Evolutionary conservation across 768 basidiomycete species (phyloP).

Genomic region (Lactifluus piperatus): DNA sequence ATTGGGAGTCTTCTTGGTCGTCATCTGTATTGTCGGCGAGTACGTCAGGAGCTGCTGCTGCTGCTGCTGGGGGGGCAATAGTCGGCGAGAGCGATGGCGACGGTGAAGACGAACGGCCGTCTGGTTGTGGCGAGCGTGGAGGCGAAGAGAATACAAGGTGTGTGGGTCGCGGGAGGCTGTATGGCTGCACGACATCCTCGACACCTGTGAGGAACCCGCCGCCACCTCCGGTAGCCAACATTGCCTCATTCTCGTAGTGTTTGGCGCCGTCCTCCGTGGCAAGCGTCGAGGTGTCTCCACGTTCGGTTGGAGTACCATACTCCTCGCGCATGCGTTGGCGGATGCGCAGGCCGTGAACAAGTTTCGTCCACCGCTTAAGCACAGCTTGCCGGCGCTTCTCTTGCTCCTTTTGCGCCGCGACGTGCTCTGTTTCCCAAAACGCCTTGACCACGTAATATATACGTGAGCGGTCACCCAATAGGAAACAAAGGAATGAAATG

Average conservation of each 20-base stretch:
- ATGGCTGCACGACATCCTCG: conserved; percentile 67
- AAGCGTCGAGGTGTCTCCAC: background rate
- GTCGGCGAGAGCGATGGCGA: background rate
- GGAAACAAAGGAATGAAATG: background rate
- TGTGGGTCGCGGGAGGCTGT: conserved; percentile 55
- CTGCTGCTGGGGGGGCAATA: background rate
- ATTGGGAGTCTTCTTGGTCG: conserved; percentile 15
- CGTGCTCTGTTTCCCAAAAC: conserved; percentile 73
- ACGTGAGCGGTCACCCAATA: background rate
- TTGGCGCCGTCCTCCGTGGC: background rate
- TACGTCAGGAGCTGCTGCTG: background rate
- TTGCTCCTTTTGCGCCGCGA: conserved; percentile 67
- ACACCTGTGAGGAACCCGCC: conserved; percentile 63
- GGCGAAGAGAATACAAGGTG: conserved; percentile 21
- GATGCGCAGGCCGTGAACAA: conserved; percentile 84
- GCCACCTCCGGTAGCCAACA: background rate
- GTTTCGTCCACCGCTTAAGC: conserved; percentile 79
- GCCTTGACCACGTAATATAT: conserved; percentile 41
- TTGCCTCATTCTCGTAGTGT: background rate
- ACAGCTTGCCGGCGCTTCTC: conserved; percentile 70
- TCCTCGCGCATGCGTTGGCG: conserved; percentile 74
- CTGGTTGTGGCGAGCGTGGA: conserved; percentile 8
- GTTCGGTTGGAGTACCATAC: conserved; percentile 36
- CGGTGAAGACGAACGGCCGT: background rate
- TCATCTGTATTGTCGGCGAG: conserved; percentile 17